Evolutionary conservation across 345 rosid genomes (phyloP).

Genomic region (Punica granatum): DNA sequence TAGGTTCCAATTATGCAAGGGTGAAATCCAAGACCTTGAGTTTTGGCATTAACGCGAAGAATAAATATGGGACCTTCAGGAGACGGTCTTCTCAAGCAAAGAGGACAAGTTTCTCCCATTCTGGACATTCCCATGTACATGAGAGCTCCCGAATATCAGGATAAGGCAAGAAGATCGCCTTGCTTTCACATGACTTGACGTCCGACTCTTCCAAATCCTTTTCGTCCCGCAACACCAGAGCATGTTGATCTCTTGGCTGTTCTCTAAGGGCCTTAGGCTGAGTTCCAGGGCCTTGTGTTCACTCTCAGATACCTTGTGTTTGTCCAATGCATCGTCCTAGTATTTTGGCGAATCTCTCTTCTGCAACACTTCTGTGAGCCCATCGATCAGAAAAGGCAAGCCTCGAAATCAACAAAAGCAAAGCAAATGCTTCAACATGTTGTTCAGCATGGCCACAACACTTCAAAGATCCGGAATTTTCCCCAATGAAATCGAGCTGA

Average conservation of each 20-base stretch:
- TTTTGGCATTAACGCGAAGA: background rate
- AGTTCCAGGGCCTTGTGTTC: background rate
- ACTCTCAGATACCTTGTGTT: background rate
- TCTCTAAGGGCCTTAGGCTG: background rate
- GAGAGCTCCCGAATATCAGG: rapidly evolving
- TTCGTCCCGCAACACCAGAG: background rate
- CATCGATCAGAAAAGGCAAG: too few relatives aligned
- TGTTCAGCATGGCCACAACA: too few relatives aligned
- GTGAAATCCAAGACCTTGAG: background rate
- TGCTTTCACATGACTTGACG: background rate
- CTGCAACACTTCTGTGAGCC: too few relatives aligned
- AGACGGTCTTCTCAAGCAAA: background rate
- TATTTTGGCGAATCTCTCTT: too few relatives aligned
- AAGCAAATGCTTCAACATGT: too few relatives aligned
- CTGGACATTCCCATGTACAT: rapidly evolving
- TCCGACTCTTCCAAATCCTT: background rate
- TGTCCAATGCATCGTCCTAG: background rate
- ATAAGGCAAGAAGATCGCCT: background rate
- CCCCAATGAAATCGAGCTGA: too few relatives aligned
- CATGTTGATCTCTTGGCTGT: rapidly evolving
- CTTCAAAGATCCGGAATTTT: too few relatives aligned
- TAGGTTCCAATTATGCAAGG: background rate
- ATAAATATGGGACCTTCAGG: rapidly evolving
- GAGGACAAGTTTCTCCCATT: background rate
- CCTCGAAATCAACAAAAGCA: too few relatives aligned